A percentile compares a stretch with the other conserved stretches of the same genome.
Evolutionary conservation across 1,284 basidiomycete species (phyloP).

Genomic region (Ganoderma boninense): DNA sequence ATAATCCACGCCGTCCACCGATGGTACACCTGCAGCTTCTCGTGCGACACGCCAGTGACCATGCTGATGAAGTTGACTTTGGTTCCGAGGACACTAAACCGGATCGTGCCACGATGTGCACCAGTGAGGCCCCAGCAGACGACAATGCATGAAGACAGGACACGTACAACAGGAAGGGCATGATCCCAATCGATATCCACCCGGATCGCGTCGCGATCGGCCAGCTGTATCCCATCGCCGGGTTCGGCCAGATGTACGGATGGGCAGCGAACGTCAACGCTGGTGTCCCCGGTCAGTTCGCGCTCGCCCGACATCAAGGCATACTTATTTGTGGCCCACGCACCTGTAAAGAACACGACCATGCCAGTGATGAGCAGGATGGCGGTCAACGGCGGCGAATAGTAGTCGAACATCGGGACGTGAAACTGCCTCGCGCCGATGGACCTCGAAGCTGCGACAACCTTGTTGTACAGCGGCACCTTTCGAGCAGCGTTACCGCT

Average conservation of each 20-base stretch:
- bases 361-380: slow-evolving; percentile 41
- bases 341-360: slow-evolving; percentile 44
- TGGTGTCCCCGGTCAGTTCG: slow-evolving; percentile 13
- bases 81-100: slow-evolving; percentile 45
- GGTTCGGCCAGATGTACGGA: slow-evolving; percentile 48
- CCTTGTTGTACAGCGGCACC: slow-evolving; percentile 27
- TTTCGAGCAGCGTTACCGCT: background rate
- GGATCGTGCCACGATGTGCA: too few species aligned
- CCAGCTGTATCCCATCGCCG: slow-evolving; percentile 46
- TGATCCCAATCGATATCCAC: slow-evolving; percentile 45
- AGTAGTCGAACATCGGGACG: slow-evolving; percentile 37
- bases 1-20: slow-evolving; percentile 49
- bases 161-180: slow-evolving; percentile 47
- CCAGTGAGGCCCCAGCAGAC: too few species aligned
- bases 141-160: background rate
- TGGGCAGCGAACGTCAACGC: slow-evolving; percentile 42
- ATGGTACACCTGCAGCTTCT: slow-evolving; percentile 55
- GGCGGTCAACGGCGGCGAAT: slow-evolving; percentile 45
- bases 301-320: too few species aligned
- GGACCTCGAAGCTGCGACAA: slow-evolving; percentile 37
- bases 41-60: slow-evolving; percentile 52
- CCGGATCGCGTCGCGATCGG: slow-evolving; percentile 48
- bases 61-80: slow-evolving; percentile 50
- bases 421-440: slow-evolving; percentile 39
- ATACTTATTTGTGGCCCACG: too few species aligned